Percentiles rank a stretch among this genome's conserved stretches.
Evolutionary conservation across 1,284 basidiomycete species (phyloP).

Genomic region (Cystobasidium sp.): DNA sequence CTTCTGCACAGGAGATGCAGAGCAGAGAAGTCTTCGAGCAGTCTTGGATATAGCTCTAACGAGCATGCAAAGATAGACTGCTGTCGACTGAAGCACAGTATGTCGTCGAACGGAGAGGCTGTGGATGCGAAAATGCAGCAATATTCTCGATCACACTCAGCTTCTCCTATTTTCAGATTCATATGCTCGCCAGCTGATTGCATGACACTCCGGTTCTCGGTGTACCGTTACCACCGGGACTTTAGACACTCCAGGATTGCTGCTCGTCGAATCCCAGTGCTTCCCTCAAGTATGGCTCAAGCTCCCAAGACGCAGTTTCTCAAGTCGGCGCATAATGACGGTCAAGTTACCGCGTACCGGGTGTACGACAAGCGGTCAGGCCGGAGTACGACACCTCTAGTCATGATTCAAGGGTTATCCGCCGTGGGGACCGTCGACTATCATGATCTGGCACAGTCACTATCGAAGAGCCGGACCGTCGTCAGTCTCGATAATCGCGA

Average conservation of each 20-base stretch:
- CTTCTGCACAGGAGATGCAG: background rate
- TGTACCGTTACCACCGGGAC: background rate
- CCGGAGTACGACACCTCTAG: conserved; percentile 22
- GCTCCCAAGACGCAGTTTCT: conserved; percentile 11
- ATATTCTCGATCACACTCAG: background rate
- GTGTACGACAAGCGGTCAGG: conserved; percentile 16
- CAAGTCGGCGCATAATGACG: conserved; percentile 22
- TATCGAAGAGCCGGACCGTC: conserved; percentile 26
- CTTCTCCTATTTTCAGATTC: background rate
- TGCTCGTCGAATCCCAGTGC: background rate
- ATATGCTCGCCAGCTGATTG: conserved; percentile 1
- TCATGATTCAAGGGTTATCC: conserved; percentile 41
- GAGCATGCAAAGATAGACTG: conserved; percentile 16
- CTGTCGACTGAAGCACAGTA: conserved; percentile 1
- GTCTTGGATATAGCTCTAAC: background rate
- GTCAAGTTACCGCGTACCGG: conserved; percentile 31
- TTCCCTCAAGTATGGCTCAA: background rate
- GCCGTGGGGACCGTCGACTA: conserved; percentile 38
- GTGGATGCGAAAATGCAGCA: background rate
- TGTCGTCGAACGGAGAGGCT: background rate
- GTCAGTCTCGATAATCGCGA: conserved; percentile 37
- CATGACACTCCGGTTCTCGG: background rate
- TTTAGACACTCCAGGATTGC: too few species aligned
- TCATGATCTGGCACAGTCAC: conserved; percentile 16
- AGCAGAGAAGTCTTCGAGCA: background rate